Conservation (phyloP, 345 rosid genomes). For the Odontarrhena argentea region DNA sequence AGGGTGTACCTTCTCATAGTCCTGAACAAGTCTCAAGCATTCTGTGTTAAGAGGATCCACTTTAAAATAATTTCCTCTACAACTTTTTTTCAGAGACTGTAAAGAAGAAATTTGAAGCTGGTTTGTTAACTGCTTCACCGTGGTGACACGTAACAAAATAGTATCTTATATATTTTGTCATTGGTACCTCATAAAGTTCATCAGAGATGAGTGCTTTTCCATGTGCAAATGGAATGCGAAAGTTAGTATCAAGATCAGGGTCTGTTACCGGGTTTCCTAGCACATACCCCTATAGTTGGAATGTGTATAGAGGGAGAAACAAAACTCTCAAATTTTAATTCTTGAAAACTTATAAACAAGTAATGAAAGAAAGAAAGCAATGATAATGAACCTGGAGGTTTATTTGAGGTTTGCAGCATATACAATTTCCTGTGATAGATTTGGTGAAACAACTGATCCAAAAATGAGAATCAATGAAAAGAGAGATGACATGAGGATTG, state of each 20-base stretch:
- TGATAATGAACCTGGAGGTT: slow-evolving; percentile 53
- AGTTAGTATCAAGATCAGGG: not conserved
- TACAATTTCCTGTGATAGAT: slow-evolving; percentile 52
- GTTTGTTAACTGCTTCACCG: not conserved
- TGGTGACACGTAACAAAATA: not conserved
- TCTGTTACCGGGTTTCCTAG: too few relatives aligned
- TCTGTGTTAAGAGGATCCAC: slow-evolving; percentile 43
- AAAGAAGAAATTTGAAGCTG: not conserved
- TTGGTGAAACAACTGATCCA: not conserved
- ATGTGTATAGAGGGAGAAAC: not conserved
- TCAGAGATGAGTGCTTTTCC: slow-evolving; percentile 42
- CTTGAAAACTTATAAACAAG: not conserved
- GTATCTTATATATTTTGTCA: not conserved
- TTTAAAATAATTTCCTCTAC: slow-evolving; percentile 42
- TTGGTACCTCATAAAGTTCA: slow-evolving; percentile 59
- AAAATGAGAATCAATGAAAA: not conserved
- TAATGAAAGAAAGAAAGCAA: not conserved
- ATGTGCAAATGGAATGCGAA: slow-evolving; percentile 50
- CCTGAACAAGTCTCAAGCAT: slow-evolving; percentile 42
- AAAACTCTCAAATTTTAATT: not conserved
- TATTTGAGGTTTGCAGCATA: slow-evolving; percentile 7
- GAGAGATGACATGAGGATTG: not conserved
- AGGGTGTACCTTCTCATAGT: slow-evolving; percentile 12
- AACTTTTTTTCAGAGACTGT: slow-evolving; percentile 56
- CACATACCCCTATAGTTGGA: too few relatives aligned